Evolutionary conservation across 148 eudicot species (phyloP), one percentile per base, ranked within the genome.

Genomic region (Persicaria maculosa): DNA sequence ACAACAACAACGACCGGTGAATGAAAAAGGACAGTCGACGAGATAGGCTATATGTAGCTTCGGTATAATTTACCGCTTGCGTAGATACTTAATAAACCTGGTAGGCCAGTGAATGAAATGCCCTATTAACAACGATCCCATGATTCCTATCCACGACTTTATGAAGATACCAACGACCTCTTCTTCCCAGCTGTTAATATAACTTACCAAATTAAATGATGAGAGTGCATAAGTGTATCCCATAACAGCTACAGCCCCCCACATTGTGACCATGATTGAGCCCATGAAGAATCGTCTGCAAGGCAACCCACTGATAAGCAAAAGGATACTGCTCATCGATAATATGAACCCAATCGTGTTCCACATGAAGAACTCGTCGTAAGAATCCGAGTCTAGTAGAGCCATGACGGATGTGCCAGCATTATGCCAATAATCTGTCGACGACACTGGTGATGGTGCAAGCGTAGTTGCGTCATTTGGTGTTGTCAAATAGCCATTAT

Each of bases 271-370:
- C 77, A 75, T 75, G 5, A 65, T 40, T 4, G 64, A 19, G 0
- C n/a, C 44, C 20, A 62, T 19, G 11, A 48, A 20, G 25, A 64
- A 19, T 0, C 72, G 36, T 10, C 65, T 16, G 53, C 78, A 68
- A 14, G 78, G 73, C 50, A 76, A 68, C 53, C 73, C 78, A 17
- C 78, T 76, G 31, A 76, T 68, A 20, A 76, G 78, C 61, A 76
- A 31, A 4, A 76, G 50, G 40, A 76, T 76, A 68, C 69, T 68
- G 15, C 73, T 76, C 64, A 76, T 48, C 0, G 78, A 76, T 4
- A 73, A 25, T 5, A 68, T 50, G 14, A 76, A 50, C 9, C 73
- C 73, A 0, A 76, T 9, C 10, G 82, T 59, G 40, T 54, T 52
- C 3, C 72, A 46, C 0, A 62, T 12, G 4, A 76, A 19, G 50